These are phyloP conservation scores for Aspergillus quadrilineatus DNA, from an alignment of 2,329 filamentous ascomycete genomes.

Conservation along the genomic window DNA sequence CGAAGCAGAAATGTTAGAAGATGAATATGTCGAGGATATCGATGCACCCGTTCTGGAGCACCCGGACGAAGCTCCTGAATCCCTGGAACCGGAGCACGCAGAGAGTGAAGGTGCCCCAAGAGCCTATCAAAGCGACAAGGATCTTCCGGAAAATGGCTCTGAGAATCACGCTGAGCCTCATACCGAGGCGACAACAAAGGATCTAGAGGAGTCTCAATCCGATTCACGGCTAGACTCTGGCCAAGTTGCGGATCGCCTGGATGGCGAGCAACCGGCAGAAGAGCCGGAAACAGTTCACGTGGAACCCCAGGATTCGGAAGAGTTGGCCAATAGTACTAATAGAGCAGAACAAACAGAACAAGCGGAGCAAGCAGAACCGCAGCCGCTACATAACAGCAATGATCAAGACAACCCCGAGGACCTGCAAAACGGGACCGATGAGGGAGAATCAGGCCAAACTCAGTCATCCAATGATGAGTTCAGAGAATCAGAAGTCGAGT, in stretches of 20 bases:
- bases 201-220: not conserved
- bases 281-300: constrained; percentile 11
- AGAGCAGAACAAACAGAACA: constrained; percentile 20
- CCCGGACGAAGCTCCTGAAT: constrained; percentile 14
- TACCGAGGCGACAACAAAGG: constrained; percentile 8
- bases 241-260: constrained; percentile 8
- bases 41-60: constrained; percentile 30
- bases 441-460: constrained; percentile 17
- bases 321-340: constrained; percentile 23
- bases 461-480: constrained; percentile 13
- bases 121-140: not conserved
- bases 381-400: constrained; percentile 7
- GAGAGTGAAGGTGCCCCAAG: constrained; percentile 7
- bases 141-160: constrained; percentile 1
- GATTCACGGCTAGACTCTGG: constrained; percentile 1
- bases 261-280: constrained; percentile 9
- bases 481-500: constrained; percentile 8
- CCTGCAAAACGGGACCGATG: constrained; percentile 16
- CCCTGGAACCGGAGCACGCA: constrained; percentile 13
- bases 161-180: not conserved
- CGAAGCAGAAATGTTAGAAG: constrained; percentile 43
- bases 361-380: constrained; percentile 15
- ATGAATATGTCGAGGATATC: constrained; percentile 38
- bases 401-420: constrained; percentile 4
- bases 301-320: constrained; percentile 5